These are phyloP conservation scores for Lactifluus piperatus DNA, from an alignment of 768 basidiomycete species.

Conservation along the genomic window DNA sequence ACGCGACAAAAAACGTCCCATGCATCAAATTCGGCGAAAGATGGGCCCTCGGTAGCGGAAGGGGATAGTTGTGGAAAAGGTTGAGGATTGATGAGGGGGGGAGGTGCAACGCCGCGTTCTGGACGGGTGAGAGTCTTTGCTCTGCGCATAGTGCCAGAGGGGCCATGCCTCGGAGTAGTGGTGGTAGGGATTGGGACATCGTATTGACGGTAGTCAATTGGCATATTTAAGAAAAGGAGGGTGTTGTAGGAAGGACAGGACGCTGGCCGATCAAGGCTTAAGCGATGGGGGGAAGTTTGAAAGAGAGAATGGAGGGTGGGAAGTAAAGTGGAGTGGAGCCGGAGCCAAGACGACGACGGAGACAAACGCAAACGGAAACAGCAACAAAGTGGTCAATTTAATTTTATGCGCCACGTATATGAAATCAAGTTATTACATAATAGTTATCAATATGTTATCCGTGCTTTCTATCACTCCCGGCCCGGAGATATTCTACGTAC, in stretches of 20 bases:
- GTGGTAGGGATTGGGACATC: slow-evolving; percentile 20
- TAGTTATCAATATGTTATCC: not conserved
- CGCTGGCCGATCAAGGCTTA: slow-evolving; percentile 16
- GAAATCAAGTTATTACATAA: slow-evolving; percentile 1
- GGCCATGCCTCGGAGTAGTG: slow-evolving; percentile 19
- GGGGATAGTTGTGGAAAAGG: slow-evolving; percentile 33
- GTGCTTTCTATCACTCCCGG: not conserved
- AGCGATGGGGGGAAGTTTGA: not conserved
- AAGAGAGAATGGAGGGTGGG: slow-evolving; percentile 1
- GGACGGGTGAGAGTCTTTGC: slow-evolving; percentile 96
- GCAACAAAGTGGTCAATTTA: not conserved
- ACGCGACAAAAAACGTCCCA: slow-evolving; percentile 79
- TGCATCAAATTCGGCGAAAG: slow-evolving; percentile 38
- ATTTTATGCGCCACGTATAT: too few relatives aligned
- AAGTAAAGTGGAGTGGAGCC: not conserved
- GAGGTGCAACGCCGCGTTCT: slow-evolving; percentile 88
- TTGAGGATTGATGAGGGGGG: slow-evolving; percentile 87
- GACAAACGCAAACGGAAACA: not conserved
- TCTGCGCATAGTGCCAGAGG: slow-evolving; percentile 58
- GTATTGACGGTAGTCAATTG: slow-evolving; percentile 5
- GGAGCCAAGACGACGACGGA: not conserved
- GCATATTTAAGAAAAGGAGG: slow-evolving; percentile 14
- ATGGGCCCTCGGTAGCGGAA: slow-evolving; percentile 29
- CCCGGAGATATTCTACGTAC: slow-evolving; percentile 55
- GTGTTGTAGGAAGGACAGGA: not conserved